Percentiles rank a stretch among this genome's conserved stretches.
Conservation (phyloP, 148 eudicot species). For the Vaccinium myrtillus region DNA sequence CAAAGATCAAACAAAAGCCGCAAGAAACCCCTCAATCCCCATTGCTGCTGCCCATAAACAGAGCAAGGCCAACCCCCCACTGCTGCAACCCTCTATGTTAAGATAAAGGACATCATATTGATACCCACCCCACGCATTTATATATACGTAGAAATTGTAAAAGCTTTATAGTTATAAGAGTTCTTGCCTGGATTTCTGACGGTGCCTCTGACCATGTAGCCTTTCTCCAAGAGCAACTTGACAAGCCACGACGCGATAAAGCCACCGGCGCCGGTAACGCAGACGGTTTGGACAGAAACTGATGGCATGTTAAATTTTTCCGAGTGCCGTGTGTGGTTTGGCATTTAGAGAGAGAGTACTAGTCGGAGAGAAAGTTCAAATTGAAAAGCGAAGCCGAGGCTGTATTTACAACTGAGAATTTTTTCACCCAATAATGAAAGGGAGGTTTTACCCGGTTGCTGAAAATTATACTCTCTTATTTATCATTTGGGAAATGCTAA, state of each 20-base stretch:
- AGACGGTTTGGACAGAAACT: constrained; percentile 46
- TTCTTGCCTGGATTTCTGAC: constrained; percentile 78
- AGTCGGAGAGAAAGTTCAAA: background rate
- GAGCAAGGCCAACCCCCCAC: too few relatives aligned
- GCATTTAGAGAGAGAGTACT: background rate
- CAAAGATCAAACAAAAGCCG: too few relatives aligned
- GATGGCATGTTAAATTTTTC: constrained; percentile 33
- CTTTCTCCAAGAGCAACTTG: constrained; percentile 68
- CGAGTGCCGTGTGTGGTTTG: background rate
- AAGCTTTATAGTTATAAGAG: background rate
- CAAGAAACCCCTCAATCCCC: too few relatives aligned
- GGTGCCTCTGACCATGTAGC: constrained; percentile 81
- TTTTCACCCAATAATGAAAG: too few relatives aligned
- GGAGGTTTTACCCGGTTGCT: too few relatives aligned
- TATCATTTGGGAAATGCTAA: too few relatives aligned
- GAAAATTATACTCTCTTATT: too few relatives aligned
- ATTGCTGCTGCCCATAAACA: too few relatives aligned
- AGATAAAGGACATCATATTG: too few relatives aligned
- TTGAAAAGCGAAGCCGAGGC: background rate
- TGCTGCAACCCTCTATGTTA: too few relatives aligned
- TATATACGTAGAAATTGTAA: too few relatives aligned
- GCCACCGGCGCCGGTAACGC: constrained; percentile 97
- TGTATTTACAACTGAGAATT: background rate
- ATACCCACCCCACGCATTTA: too few relatives aligned
- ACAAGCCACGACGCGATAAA: constrained; percentile 94